Evolutionary conservation across 371 early-diverging fungal genomes (phyloP).

Genomic region (Mucor indicus): DNA sequence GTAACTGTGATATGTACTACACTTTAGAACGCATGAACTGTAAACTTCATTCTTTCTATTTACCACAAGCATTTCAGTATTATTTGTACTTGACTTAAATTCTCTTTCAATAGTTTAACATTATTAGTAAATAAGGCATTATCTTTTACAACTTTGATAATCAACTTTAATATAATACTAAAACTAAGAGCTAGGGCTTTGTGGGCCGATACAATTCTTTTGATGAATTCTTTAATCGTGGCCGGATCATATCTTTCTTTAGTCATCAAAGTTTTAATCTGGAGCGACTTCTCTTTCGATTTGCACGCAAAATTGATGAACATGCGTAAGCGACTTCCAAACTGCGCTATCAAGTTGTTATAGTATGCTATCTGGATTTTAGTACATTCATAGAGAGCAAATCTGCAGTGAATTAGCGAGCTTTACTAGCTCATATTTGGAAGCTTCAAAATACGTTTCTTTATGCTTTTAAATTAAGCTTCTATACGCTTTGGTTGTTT

Average conservation of each 20-base stretch:
- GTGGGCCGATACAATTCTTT: background rate
- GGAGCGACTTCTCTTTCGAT: background rate
- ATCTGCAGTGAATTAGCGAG: background rate
- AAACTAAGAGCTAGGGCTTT: slow-evolving; percentile 5
- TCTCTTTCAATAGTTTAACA: slow-evolving; percentile 5
- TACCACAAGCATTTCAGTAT: slow-evolving; percentile 5
- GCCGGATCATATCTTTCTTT: background rate
- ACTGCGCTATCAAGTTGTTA: background rate
- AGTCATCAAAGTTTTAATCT: background rate
- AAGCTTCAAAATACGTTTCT: background rate
- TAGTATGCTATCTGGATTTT: slow-evolving; percentile 2
- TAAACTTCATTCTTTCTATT: slow-evolving; percentile 1
- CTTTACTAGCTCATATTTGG: background rate
- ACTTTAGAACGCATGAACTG: background rate
- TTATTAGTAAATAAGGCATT: slow-evolving; percentile 4
- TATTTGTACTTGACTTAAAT: slow-evolving; percentile 4
- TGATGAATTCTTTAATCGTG: background rate
- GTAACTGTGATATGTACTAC: slow-evolving; percentile 6
- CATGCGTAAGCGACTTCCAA: background rate
- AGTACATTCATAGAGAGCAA: slow-evolving; percentile 1
- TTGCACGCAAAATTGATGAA: background rate
- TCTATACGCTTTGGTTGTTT: background rate
- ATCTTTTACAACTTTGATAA: slow-evolving; percentile 6
- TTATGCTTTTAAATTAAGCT: background rate
- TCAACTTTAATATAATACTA: slow-evolving; percentile 5